Base-by-base conservation (phyloP, 768 basidiomycete species). In the Agaricus bisporus region DNA sequence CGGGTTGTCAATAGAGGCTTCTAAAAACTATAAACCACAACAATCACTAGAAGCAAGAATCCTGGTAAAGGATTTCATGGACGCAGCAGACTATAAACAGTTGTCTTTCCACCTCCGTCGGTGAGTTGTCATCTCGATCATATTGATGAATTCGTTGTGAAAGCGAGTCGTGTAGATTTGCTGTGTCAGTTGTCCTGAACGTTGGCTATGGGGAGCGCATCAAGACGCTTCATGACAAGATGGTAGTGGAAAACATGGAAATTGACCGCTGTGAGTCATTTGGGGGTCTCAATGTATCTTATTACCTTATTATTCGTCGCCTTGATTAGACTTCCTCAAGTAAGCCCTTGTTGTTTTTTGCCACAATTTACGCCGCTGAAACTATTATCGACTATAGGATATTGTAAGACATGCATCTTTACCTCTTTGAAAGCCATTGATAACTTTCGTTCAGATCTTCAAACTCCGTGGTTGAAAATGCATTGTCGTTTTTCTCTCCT, bases 191-290 rank as follows among this genome's bases (percentile, higher is more conserved):
- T 10, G 63, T 60, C 12, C 58, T 58, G 22, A 57, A 56, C 29
- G 57, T 64, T 9, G 58, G 58, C n/a, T 64, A 66, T 48, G 65
- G 65, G 17, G 54, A 61, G 22, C 55, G 65, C 11, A 59, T 64
- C 18, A 55, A 56, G 22, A 58, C 58, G 3, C 52, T 66, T 18
- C 55, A 61, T 20, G 63, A 66, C 29, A 51, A 58, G 5, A 43
- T 64, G 17, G 63, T 64, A 3, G 37, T 60, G 3, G 58, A 55
- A 7, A 61, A 63, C 47, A 51, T 60, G 10, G 53, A 59, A 32
- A 59, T 59, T 4, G 62, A 63, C 20, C 53, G 59, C 25, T 59
- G 64, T 61, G 42, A 17, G 64, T 51, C 20, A 26, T 41, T 10
- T 38, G 56, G 2, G 56, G 2, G 22, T 51, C 6, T 50, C 45